Evolutionary conservation across 257 asterid species (phyloP).

Genomic region (Solanum piurae): DNA sequence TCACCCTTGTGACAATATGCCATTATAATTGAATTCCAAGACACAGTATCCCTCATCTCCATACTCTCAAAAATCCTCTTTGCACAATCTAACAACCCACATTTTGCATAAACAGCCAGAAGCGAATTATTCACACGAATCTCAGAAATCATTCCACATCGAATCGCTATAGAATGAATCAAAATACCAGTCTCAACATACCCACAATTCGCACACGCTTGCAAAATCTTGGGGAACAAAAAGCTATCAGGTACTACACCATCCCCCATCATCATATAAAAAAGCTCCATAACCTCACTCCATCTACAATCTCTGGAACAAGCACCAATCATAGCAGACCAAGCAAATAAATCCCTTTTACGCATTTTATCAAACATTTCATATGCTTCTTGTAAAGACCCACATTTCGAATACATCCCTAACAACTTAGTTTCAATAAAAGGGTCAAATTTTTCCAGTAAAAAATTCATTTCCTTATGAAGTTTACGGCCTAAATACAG

Average conservation of each 20-base stretch:
- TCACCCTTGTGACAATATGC: conserved; percentile 52
- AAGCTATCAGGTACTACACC: conserved; percentile 48
- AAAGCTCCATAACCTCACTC: conserved; percentile 54
- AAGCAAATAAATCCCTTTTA: conserved; percentile 47
- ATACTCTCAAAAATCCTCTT: conserved; percentile 39
- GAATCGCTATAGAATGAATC: conserved; percentile 49
- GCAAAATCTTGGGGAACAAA: conserved; percentile 60
- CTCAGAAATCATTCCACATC: conserved; percentile 27
- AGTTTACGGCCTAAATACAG: conserved; percentile 39
- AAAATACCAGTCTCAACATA: conserved; percentile 53
- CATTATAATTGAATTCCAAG: conserved; percentile 70
- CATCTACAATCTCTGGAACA: conserved; percentile 63
- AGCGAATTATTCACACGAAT: conserved; percentile 58
- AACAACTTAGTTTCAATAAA: conserved; percentile 47
- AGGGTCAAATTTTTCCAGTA: conserved; percentile 31
- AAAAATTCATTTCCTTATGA: conserved; percentile 21
- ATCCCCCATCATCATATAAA: conserved; percentile 51
- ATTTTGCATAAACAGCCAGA: conserved; percentile 63
- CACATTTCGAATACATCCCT: conserved; percentile 61
- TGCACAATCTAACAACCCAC: conserved; percentile 40
- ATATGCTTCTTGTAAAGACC: conserved; percentile 45
- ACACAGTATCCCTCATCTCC: conserved; percentile 43
- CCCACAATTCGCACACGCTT: conserved; percentile 59
- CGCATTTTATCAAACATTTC: conserved; percentile 50
- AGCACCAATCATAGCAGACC: conserved; percentile 83